Base-by-base conservation (phyloP, 148 eudicot species). In the Heliamphora exappendiculata region DNA sequence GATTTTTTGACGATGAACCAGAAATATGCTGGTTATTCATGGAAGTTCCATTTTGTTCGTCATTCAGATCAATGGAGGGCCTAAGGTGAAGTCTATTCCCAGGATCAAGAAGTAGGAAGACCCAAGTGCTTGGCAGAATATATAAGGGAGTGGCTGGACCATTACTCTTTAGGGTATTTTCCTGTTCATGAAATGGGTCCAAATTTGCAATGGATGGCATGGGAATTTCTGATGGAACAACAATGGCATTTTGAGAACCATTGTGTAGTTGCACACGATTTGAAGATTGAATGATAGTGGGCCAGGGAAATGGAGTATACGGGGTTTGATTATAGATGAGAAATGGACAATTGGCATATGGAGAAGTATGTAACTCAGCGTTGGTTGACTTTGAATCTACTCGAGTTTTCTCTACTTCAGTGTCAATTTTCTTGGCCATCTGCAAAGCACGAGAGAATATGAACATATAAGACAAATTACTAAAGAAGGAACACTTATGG, bases 121-220 rank as follows among this genome's bases (percentile, higher is more conserved):
- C 55, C 79, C 88, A 85, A 37, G 97, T 89, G 58, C 68, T 84
- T 0, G 94, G 91, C 24, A 90, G 26, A 37, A 91, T 59, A 76
- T 83, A 88, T 53, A 87, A 74, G 29, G 91, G 87, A 78, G 75
- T 69, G 28, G 79, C 85, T 37, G 81, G 84, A 24, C 50, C 42
- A 37, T 41, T 71, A 26, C 44, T 66, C 33, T 64, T 76, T 67
- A 20, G 75, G 6, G 71, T 11, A 55, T 79, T 82, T 34, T 37
- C 83, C 78, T 82, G 87, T 68, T 67, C 82, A 13, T 71, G 51
- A n/a, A 57, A 54, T 5, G 53, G 17, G 72, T 65, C 26, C 1
- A 80, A 77, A 29, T 59, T 80, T 33, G 45, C 50, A n/a, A 50
- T 22, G 26, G 51, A 22, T 19, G 79, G 77, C 53, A 78, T 33